Base-by-base conservation (phyloP, 129 eudicot genomes). In the Gnaphalium uliginosum region DNA sequence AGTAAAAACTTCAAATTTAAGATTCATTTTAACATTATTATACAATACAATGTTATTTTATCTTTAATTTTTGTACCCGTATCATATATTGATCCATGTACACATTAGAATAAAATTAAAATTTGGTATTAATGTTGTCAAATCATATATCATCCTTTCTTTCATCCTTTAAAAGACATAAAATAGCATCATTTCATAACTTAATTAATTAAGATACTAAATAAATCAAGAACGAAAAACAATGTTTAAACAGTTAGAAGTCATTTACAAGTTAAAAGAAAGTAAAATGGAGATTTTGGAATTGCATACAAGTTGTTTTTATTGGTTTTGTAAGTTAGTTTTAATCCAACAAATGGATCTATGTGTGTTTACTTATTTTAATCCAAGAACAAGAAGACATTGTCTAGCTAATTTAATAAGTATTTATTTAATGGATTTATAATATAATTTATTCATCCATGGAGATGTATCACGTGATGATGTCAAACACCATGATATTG, bases 261-360 rank as follows among this genome's bases (percentile, higher is more conserved):
- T 29, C 17, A 76, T 29, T 76, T 4, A 53, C 1, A 43, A 14
- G 51, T 43, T 11, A 43, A 11, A 43, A 43, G 51, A 43, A 43
- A 43, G 50, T 43, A 13, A 43, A 43, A 43, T 14, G 35, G 33
- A 39, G 41, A 32, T 13, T 73, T 59, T 73, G 41, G 58, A 59
- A 17, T 59, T 17, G 39, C 77, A 15, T 43, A 41, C 68, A 22
- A 64, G 69, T 64, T 37, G 77, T 75, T 58, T 60, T 39, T 10
- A 60, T 60, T 59, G 69, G 19, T 58, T 2, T 60, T 73, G 59
- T 43, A 74, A 74, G 70, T 27, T 43, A n/a, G 22, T 61, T 74
- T n/a, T 9, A 29, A 25, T 74, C 48, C 70, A 64, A 30, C 8
- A 29, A 35, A 26, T 76, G 19, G 73, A 64, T 10, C 53, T 51